Evolutionary conservation across 371 early-diverging fungal genomes (phyloP), one percentile per base, ranked within the genome.

Genomic region (Basidiobolus meristosporus): DNA sequence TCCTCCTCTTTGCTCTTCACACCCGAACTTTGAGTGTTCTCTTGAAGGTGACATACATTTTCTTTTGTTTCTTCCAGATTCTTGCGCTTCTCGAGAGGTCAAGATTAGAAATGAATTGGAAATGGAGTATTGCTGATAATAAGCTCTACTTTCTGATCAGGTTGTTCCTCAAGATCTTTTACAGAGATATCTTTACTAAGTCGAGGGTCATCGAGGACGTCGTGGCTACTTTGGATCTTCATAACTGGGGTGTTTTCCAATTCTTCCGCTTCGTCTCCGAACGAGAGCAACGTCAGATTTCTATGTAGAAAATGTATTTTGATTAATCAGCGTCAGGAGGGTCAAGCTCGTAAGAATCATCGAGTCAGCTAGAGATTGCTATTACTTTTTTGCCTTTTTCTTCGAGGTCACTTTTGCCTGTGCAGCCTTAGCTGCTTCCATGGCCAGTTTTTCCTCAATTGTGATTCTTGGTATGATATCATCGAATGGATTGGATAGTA

Each of bases 401-500:
- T 26, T 26, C 9, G 26, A 5, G 9, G 26, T 5, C 9, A 26
- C 9, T 26, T 26, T 26, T 3, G 26, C 3, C 9, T 26, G 26
- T 3, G 26, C 26, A 26, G 26, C 26, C 9, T 26, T 26, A 3
- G 26, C 26, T 9, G 26, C 26, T 26, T 26, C 26, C 26, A 37
- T 18, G 12, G 47, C 55, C 28, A 53, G 54, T 11, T 51, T 54
- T 37, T 81, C 80, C 21, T 57, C 60, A 3, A 69, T 63, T 0
- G 77, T 66, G n/a, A 69, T 68, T 15, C 95, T 65, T 2, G 87
- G 86, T 1, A 77, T 59, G 36, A 95, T 90, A 52, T 95, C 93
- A 32, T 87, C 77, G 57, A 91, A 91, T 3, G 92, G 93, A 50
- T 90, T 90, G 18, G 68, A 53, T 11, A 90, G 54, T 1, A 95